Conservation (phyloP, 192 early-diverging fungal species). For the Lunasporangiospora selenospora region DNA sequence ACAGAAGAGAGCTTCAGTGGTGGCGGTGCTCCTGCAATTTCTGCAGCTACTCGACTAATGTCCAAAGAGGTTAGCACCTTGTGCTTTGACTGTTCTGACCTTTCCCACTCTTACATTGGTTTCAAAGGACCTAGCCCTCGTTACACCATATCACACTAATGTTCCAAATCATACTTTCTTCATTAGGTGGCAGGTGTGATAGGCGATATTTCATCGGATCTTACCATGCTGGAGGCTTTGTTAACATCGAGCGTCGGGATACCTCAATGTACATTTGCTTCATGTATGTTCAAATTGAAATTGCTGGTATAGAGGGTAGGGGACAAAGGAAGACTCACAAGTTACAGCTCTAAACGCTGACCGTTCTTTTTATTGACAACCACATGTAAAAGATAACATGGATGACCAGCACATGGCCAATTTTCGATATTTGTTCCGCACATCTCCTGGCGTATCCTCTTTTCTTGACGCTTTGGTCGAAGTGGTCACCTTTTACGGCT, state of each 20-base stretch:
- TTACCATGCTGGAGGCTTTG: constrained; percentile 26
- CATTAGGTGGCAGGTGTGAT: constrained; percentile 20
- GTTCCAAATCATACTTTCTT: neutral
- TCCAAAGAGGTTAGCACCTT: constrained; percentile 6
- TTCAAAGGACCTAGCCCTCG: no score
- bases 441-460: constrained; percentile 5
- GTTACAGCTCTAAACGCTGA: no score
- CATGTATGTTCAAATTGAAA: no score
- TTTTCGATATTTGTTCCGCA: constrained; percentile 20
- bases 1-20: constrained; percentile 18
- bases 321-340: no score
- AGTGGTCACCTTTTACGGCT: constrained; percentile 15
- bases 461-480: constrained; percentile 1
- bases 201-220: constrained; percentile 31
- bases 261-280: constrained; percentile 35
- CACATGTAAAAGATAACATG: constrained; percentile 31
- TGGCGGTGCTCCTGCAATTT: constrained; percentile 31
- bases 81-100: neutral
- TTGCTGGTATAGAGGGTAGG: no score
- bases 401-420: constrained; percentile 5
- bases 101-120: no score
- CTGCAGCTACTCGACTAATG: constrained; percentile 21
- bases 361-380: no score
- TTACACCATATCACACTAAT: no score
- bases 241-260: constrained; percentile 42